phyloP scores from a whole-genome alignment of 1,139 yeast genomes.

The Yamadazyma sp. region DNA sequence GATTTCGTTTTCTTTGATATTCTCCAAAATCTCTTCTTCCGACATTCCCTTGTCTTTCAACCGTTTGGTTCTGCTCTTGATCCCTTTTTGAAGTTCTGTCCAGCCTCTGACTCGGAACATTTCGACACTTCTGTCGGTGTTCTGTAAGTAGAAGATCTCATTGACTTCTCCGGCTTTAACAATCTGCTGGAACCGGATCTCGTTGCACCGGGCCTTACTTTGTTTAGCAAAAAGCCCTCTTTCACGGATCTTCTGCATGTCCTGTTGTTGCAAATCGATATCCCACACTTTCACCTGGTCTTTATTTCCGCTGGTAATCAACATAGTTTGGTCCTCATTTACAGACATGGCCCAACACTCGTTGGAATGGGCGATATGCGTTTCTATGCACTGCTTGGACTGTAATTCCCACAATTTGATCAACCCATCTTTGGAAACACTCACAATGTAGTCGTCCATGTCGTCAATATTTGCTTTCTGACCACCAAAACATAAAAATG shows the following conservation, averaged over 20 bases:
- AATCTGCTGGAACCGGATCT: conserved; percentile 50
- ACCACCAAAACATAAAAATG: conserved; percentile 46
- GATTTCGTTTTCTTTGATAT: conserved; percentile 55
- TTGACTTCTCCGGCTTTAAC: conserved; percentile 39
- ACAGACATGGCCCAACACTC: conserved; percentile 88
- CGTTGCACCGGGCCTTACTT: conserved; percentile 73
- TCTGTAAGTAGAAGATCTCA: conserved; percentile 67
- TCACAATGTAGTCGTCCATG: conserved; percentile 68
- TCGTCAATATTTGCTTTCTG: conserved; percentile 42
- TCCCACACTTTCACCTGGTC: conserved; percentile 85
- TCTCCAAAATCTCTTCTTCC: conserved; percentile 60
- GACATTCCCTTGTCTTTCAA: conserved; percentile 64
- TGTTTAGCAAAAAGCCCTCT: conserved; percentile 73
- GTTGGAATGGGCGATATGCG: conserved; percentile 90
- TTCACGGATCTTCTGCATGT: conserved; percentile 53
- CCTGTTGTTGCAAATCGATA: conserved; percentile 55
- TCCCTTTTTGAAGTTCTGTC: conserved; percentile 80
- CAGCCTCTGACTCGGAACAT: conserved; percentile 72
- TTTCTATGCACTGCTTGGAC: conserved; percentile 87
- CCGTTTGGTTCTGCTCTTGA: conserved; percentile 77
- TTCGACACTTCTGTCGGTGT: conserved; percentile 81
- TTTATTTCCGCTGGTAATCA: conserved; percentile 75
- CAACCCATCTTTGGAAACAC: conserved; percentile 86
- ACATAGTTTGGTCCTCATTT: conserved; percentile 34
- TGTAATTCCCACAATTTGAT: conserved; percentile 91